Conservation (phyloP, 2,329 filamentous ascomycete genomes). For the Stagonosporopsis tanaceti region DNA sequence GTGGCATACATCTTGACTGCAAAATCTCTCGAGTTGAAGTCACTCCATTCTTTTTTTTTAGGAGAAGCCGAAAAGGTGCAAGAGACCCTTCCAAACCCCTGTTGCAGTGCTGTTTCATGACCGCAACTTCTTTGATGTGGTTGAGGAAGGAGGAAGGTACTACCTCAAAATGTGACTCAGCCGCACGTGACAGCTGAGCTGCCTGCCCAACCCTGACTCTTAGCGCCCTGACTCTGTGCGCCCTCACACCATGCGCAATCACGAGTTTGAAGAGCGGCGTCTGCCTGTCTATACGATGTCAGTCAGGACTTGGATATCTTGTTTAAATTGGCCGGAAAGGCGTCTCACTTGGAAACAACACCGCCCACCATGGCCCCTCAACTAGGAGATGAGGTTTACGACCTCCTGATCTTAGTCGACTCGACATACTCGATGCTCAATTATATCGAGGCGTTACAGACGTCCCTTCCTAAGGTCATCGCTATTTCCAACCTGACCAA, state of each 20-base stretch:
- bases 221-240: conserved; percentile 1
- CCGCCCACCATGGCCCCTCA: neutral
- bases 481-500: conserved; percentile 58
- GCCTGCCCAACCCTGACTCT: conserved; percentile 2
- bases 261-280: neutral
- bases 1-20: neutral
- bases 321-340: neutral
- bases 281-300: conserved; percentile 1
- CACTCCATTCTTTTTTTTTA: no score
- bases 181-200: neutral
- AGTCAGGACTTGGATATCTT: neutral
- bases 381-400: conserved; percentile 40
- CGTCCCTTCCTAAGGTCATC: conserved; percentile 61
- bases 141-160: neutral
- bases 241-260: neutral
- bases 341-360: neutral
- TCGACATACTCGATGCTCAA: conserved; percentile 57
- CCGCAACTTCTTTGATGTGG: neutral
- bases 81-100: neutral
- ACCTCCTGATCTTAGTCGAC: conserved; percentile 59
- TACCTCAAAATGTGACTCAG: neutral
- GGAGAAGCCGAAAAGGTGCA: neutral
- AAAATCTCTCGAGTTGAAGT: no score
- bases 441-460: conserved; percentile 56
- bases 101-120: neutral